Evolutionary conservation across 345 rosid species (phyloP).

Genomic region (Nephelium lappaceum): DNA sequence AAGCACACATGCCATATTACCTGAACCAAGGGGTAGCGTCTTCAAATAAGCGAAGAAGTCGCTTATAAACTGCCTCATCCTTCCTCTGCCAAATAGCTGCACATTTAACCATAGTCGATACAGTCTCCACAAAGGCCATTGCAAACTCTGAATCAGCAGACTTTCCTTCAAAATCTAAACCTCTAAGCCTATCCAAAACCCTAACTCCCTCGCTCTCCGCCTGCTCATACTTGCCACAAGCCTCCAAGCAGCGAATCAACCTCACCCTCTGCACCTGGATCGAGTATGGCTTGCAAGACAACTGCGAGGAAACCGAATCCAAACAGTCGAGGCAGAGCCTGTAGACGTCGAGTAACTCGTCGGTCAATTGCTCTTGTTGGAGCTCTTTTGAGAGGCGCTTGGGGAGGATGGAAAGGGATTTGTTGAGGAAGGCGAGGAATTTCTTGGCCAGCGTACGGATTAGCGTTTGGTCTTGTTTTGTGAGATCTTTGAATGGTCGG

Average conservation of each 20-base stretch:
- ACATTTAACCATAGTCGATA: slow-evolving; percentile 48
- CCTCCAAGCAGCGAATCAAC: slow-evolving; percentile 53
- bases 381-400: slow-evolving; percentile 54
- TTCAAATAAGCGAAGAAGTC: no score
- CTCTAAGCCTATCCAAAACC: slow-evolving; percentile 56
- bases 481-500: slow-evolving; percentile 46
- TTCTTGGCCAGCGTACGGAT: slow-evolving; percentile 74
- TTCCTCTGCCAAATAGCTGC: slow-evolving; percentile 27
- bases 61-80: no score
- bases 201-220: slow-evolving; percentile 46
- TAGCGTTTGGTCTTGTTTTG: slow-evolving; percentile 34
- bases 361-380: neutral
- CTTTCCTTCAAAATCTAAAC: slow-evolving; percentile 26
- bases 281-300: slow-evolving; percentile 60
- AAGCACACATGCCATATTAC: neutral
- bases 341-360: slow-evolving; percentile 51
- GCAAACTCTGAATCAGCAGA: slow-evolving; percentile 53
- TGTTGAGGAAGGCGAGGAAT: slow-evolving; percentile 73
- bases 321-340: slow-evolving; percentile 70
- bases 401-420: slow-evolving; percentile 63
- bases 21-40: no score
- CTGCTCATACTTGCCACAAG: slow-evolving; percentile 50
- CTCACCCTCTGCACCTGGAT: slow-evolving; percentile 60
- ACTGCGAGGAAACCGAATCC: slow-evolving; percentile 64
- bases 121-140: slow-evolving; percentile 58